Percentiles rank a stretch among this genome's conserved stretches.
These are phyloP conservation scores for Acorus gramineus DNA, from an alignment of 106 monocot species.

Conservation along the genomic window DNA sequence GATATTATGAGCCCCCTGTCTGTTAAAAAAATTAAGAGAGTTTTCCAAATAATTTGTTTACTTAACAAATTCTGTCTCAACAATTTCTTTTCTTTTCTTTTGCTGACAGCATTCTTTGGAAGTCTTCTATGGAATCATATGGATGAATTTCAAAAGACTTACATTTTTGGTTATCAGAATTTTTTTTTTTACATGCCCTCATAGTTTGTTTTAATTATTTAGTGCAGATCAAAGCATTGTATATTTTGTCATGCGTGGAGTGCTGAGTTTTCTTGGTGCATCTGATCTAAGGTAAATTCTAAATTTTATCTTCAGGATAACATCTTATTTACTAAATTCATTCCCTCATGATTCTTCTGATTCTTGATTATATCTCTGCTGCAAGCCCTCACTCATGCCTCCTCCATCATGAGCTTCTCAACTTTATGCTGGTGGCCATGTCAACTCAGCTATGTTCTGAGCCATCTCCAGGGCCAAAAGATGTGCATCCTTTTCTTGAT, in stretches of 20 bases:
- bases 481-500: conserved; percentile 89
- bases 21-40: too few species aligned
- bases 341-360: conserved; percentile 14
- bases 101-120: too few species aligned
- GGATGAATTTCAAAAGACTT: too few species aligned
- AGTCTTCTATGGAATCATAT: too few species aligned
- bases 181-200: background rate
- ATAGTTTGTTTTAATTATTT: conserved; percentile 8
- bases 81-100: too few species aligned
- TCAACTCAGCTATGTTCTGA: conserved; percentile 90
- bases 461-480: conserved; percentile 63
- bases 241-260: conserved; percentile 55
- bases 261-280: conserved; percentile 63
- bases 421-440: conserved; percentile 82
- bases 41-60: too few species aligned
- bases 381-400: conserved; percentile 60
- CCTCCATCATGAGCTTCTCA: conserved; percentile 91
- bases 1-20: too few species aligned
- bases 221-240: conserved; percentile 54
- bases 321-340: background rate
- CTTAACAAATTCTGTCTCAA: too few species aligned
- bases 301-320: background rate
- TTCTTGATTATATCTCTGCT: conserved; percentile 22
- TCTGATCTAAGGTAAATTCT: conserved; percentile 75
- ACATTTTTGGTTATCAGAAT: background rate